These are phyloP conservation scores for Candida awuae DNA, from an alignment of 805 yeast genomes.

Conservation along the genomic window DNA sequence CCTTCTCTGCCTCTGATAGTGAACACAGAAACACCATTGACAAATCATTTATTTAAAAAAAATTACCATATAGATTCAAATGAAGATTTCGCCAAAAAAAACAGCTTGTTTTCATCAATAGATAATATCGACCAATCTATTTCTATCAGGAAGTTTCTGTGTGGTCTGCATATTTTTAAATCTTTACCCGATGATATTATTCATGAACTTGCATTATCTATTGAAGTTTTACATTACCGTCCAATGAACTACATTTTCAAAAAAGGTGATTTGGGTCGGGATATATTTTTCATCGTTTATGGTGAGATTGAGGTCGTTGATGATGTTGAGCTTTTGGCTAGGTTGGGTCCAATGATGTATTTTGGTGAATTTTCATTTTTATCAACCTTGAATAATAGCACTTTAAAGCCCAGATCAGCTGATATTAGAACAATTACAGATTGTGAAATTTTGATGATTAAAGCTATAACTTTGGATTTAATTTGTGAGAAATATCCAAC, in stretches of 20 bases:
- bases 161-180: constrained; percentile 50
- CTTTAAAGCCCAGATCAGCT: constrained; percentile 42
- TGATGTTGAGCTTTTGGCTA: constrained; percentile 41
- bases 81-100: background rate
- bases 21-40: background rate
- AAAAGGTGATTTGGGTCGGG: constrained; percentile 54
- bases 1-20: constrained; percentile 32
- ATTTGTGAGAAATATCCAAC: constrained; percentile 52
- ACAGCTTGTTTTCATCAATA: constrained; percentile 5
- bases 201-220: constrained; percentile 57
- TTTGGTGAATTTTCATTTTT: constrained; percentile 76
- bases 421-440: constrained; percentile 54
- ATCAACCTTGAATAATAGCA: constrained; percentile 31
- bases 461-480: constrained; percentile 45
- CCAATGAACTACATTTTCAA: constrained; percentile 55
- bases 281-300: constrained; percentile 55
- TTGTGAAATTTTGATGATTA: constrained; percentile 53
- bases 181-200: constrained; percentile 49
- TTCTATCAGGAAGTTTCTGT: constrained; percentile 47
- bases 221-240: constrained; percentile 44
- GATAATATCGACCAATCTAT: constrained; percentile 46
- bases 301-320: constrained; percentile 65
- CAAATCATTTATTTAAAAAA: background rate
- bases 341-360: constrained; percentile 54
- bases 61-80: background rate